phyloP scores from a whole-genome alignment of 352 stramenopile species.

The Pseudoperonospora humuli region DNA sequence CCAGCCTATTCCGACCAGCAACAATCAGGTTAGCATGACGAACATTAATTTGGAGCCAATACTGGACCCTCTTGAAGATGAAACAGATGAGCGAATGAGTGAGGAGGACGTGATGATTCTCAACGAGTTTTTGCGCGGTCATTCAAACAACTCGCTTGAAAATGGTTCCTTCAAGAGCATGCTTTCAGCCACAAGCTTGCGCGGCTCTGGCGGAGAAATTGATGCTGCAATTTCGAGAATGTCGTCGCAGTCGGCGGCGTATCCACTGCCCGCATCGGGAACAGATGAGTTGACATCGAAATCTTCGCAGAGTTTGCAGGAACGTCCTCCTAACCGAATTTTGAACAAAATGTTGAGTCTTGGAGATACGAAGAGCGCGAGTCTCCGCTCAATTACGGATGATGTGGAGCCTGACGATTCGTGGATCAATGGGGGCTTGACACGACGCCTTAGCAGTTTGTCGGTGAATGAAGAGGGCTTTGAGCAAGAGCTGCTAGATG shows the following conservation, averaged over 20 bases:
- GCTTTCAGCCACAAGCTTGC: constrained; percentile 29
- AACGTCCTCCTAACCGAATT: constrained; percentile 17
- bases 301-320: not conserved
- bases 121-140: constrained; percentile 45
- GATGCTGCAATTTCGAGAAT: constrained; percentile 30
- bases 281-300: constrained; percentile 17
- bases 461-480: constrained; percentile 27
- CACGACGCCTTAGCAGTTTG: constrained; percentile 40
- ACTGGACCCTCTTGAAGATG: constrained; percentile 27
- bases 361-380: constrained; percentile 41
- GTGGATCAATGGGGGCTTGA: constrained; percentile 43
- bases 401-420: constrained; percentile 39
- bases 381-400: constrained; percentile 44
- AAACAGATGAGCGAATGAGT: constrained; percentile 44
- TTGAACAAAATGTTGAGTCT: constrained; percentile 51
- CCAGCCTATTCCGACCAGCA: not conserved
- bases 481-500: constrained; percentile 28
- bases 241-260: constrained; percentile 13
- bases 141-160: constrained; percentile 39
- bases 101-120: constrained; percentile 55
- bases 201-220: constrained; percentile 24
- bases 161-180: constrained; percentile 32
- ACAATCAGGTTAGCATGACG: constrained; percentile 6
- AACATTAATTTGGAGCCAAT: constrained; percentile 37
- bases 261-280: constrained; percentile 9